A percentile compares a stretch with the other conserved stretches of the same genome.
These are phyloP conservation scores for Pleurotus salmoneostramineus DNA, from an alignment of 768 basidiomycete genomes.

Conservation along the genomic window DNA sequence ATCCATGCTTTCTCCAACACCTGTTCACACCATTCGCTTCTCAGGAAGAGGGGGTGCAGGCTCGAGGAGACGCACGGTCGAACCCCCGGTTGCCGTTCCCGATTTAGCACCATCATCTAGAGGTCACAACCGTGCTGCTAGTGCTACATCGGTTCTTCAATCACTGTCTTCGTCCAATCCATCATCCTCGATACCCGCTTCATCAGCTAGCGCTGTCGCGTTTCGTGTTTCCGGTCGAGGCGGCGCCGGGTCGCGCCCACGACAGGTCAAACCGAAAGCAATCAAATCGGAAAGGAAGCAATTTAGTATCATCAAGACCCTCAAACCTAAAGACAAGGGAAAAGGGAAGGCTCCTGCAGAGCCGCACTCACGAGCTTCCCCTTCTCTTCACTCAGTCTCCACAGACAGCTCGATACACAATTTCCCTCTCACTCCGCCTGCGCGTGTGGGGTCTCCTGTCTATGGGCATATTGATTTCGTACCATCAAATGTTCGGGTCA, in stretches of 20 bases:
- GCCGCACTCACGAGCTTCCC: not conserved
- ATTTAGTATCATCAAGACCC: not conserved
- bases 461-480: not conserved
- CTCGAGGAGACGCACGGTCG: not conserved
- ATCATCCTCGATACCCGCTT: not conserved
- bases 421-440: not conserved
- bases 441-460: not conserved
- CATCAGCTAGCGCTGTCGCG: not conserved
- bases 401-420: not conserved
- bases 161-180: not conserved
- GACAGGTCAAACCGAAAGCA: not conserved
- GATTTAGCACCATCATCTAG: not conserved
- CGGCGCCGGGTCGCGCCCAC: constrained; percentile 1
- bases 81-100: not conserved
- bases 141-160: not conserved
- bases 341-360: not conserved
- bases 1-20: not conserved
- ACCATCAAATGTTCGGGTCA: not conserved
- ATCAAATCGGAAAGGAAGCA: not conserved
- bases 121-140: not conserved
- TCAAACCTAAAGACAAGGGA: not conserved
- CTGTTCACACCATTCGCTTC: not conserved
- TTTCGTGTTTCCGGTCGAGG: not conserved
- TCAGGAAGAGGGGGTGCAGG: constrained; percentile 2
- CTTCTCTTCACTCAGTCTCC: not conserved